These are phyloP conservation scores for Penicillium sp. DNA, from an alignment of 2,329 filamentous ascomycete genomes.

Conservation along the genomic window DNA sequence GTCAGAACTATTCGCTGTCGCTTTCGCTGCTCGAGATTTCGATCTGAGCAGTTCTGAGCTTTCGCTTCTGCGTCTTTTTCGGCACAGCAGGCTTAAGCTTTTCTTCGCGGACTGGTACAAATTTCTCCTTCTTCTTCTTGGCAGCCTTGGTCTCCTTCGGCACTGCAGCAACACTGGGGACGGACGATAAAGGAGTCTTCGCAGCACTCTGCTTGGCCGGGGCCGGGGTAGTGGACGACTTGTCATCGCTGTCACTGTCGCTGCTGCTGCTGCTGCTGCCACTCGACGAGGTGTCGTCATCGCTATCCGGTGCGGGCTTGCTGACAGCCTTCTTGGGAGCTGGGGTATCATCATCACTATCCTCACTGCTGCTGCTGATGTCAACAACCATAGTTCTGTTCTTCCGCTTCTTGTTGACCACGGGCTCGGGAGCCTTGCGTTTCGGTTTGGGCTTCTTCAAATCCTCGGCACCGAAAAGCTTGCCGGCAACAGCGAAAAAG, in stretches of 20 bases:
- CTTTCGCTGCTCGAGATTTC: conserved; percentile 29
- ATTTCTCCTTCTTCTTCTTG: conserved; percentile 12
- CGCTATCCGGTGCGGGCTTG: conserved; percentile 15
- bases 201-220: conserved; percentile 4
- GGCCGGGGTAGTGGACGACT: conserved; percentile 8
- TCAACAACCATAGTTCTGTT: conserved; percentile 44
- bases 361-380: conserved; percentile 43
- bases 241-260: conserved; percentile 22
- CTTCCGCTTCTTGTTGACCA: conserved; percentile 41
- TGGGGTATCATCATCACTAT: conserved; percentile 20
- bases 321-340: conserved; percentile 19
- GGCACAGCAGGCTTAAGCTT: conserved; percentile 13
- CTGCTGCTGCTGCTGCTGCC: conserved; percentile 25
- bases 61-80: conserved; percentile 28
- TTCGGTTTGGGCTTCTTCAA: conserved; percentile 26
- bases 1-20: conserved; percentile 21
- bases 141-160: conserved; percentile 8
- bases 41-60: conserved; percentile 22
- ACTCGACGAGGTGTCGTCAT: conserved; percentile 19
- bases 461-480: conserved; percentile 29
- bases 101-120: conserved; percentile 1
- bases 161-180: neutral
- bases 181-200: neutral
- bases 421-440: conserved; percentile 17
- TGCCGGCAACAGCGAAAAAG: conserved; percentile 33